These are phyloP conservation scores for Pestalotiopsis sp. DNA, from an alignment of 2,329 filamentous ascomycete species.

Conservation along the genomic window DNA sequence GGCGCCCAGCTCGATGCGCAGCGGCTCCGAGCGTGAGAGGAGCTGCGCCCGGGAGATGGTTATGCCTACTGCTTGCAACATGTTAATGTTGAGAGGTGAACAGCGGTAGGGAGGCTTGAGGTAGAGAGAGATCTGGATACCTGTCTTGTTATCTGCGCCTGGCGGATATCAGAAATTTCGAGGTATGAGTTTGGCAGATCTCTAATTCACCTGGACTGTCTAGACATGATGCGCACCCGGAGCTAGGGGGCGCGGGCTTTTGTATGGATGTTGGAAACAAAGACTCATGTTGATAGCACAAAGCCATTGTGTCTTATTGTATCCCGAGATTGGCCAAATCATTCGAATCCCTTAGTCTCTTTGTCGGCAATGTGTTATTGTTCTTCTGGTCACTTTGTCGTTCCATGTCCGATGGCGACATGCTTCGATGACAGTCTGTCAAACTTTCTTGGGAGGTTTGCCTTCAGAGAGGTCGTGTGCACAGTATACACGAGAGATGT, in stretches of 20 bases:
- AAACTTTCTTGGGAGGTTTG: too few species aligned
- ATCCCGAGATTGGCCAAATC: background rate
- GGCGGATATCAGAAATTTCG: background rate
- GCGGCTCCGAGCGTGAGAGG: slow-evolving; percentile 3
- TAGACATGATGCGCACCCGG: too few species aligned
- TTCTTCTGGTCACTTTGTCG: background rate
- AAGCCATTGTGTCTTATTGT: background rate
- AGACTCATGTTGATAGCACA: background rate
- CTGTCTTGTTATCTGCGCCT: background rate
- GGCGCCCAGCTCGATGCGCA: slow-evolving; percentile 3
- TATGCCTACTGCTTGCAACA: slow-evolving; percentile 10
- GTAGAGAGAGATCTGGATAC: background rate
- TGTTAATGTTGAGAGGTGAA: background rate
- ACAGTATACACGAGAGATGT: too few species aligned
- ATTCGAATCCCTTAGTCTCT: background rate
- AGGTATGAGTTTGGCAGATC: background rate
- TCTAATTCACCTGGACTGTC: background rate
- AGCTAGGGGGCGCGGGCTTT: background rate
- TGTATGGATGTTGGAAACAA: background rate
- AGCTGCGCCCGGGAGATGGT: background rate
- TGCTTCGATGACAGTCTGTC: too few species aligned
- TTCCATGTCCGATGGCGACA: too few species aligned
- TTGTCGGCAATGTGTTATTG: background rate
- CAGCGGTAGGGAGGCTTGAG: background rate
- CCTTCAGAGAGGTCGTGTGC: too few species aligned